phyloP scores from a whole-genome alignment of 352 stramenopile genomes.

The Phytopythium vexans region DNA sequence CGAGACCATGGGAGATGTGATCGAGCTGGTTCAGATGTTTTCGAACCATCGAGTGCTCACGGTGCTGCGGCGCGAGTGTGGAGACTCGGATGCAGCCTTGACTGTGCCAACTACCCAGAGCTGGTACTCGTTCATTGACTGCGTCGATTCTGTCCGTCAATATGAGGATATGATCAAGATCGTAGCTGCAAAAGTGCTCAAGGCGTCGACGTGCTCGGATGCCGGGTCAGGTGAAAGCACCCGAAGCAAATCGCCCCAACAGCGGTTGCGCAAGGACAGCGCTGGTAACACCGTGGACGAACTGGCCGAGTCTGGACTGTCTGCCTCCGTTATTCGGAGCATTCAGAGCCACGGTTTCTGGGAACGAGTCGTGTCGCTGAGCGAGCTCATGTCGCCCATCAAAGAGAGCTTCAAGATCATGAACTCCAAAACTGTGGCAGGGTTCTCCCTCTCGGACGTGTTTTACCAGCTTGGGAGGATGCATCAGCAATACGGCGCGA shows the following conservation, averaged over 20 bases:
- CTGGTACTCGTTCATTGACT: slow-evolving; percentile 82
- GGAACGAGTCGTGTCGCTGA: slow-evolving; percentile 70
- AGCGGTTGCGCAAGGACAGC: slow-evolving; percentile 34
- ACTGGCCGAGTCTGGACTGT: slow-evolving; percentile 34
- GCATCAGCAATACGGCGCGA: slow-evolving; percentile 68
- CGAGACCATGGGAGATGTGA: slow-evolving; percentile 62
- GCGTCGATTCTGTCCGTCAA: slow-evolving; percentile 72
- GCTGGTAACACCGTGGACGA: slow-evolving; percentile 42
- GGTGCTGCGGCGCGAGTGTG: slow-evolving; percentile 57
- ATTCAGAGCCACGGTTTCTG: slow-evolving; percentile 71
- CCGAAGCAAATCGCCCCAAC: neutral
- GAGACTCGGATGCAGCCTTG: slow-evolving; percentile 52
- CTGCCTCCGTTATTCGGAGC: slow-evolving; percentile 36
- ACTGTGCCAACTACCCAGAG: slow-evolving; percentile 36
- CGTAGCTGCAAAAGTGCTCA: slow-evolving; percentile 54
- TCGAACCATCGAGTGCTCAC: slow-evolving; percentile 56
- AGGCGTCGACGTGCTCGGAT: slow-evolving; percentile 11
- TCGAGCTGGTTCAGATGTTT: slow-evolving; percentile 64
- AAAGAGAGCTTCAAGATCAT: slow-evolving; percentile 77
- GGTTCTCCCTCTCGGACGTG: slow-evolving; percentile 62
- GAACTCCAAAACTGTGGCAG: slow-evolving; percentile 20
- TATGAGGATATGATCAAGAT: slow-evolving; percentile 87
- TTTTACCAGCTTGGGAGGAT: slow-evolving; percentile 81
- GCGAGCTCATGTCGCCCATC: slow-evolving; percentile 73
- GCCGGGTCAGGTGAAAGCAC: neutral